A percentile compares a stretch with the other conserved stretches of the same genome.
These are phyloP conservation scores for Rhododendron simsii DNA, from an alignment of 148 eudicot species.

Conservation along the genomic window DNA sequence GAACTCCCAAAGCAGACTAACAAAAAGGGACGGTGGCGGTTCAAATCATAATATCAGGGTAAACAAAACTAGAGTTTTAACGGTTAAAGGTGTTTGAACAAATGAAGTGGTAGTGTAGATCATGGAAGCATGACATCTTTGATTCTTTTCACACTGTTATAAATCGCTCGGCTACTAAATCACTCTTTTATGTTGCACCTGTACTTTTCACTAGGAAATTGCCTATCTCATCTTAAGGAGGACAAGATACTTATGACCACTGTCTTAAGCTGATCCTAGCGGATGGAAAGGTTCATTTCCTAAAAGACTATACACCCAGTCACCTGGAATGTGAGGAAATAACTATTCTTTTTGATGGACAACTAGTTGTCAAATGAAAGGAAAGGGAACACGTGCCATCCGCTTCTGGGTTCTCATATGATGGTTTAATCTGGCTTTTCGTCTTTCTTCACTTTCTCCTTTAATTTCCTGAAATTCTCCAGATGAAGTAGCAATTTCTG, in stretches of 20 bases:
- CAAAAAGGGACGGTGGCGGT: not conserved
- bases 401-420: constrained; percentile 50
- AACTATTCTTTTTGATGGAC: not conserved
- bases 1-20: not conserved
- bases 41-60: not conserved
- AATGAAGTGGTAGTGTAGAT: not conserved
- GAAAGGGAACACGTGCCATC: constrained; percentile 36
- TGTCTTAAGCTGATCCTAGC: not conserved
- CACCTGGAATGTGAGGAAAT: not conserved
- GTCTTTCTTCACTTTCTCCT: constrained; percentile 78
- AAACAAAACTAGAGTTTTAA: not conserved
- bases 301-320: not conserved
- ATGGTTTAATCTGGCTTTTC: constrained; percentile 53
- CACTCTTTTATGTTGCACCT: not conserved
- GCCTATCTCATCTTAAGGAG: not conserved
- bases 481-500: constrained; percentile 41
- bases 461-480: constrained; percentile 64
- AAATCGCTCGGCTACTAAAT: not conserved
- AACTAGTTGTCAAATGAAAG: not conserved
- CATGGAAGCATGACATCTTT: not conserved
- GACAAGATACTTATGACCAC: not conserved
- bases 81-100: not conserved
- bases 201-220: not conserved
- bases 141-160: not conserved
- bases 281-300: not conserved